Conservation (phyloP, 2,329 filamentous ascomycete genomes). For the Cladosporium sp. region DNA sequence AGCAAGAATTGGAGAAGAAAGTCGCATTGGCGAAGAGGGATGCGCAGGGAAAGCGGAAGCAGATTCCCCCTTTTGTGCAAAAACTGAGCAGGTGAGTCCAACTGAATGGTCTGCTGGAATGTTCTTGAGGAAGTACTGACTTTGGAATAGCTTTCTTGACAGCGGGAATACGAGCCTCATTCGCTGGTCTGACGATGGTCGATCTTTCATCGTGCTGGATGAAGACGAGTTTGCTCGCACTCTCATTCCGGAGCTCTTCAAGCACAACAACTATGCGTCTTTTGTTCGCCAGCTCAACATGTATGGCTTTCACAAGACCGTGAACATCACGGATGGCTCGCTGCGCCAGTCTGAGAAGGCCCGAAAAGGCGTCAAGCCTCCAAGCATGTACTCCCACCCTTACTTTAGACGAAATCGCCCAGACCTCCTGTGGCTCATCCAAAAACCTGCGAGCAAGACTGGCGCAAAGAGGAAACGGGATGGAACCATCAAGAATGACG, state of each 20-base stretch:
- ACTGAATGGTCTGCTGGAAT: slow-evolving; percentile 21
- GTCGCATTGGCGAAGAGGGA: slow-evolving; percentile 82
- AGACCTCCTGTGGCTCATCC: slow-evolving; percentile 91
- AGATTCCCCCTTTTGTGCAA: slow-evolving; percentile 96
- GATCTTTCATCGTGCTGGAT: slow-evolving; percentile 93
- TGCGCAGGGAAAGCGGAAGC: slow-evolving; percentile 83
- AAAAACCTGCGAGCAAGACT: slow-evolving; percentile 77
- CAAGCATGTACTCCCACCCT: slow-evolving; percentile 95
- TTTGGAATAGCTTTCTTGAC: slow-evolving; percentile 73
- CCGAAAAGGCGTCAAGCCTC: slow-evolving; percentile 87
- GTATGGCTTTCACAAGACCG: slow-evolving; percentile 54
- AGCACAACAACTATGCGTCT: slow-evolving; percentile 75
- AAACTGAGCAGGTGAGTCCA: slow-evolving; percentile 93
- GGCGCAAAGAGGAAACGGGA: slow-evolving; percentile 46
- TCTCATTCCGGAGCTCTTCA: slow-evolving; percentile 71
- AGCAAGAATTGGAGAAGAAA: slow-evolving; percentile 74
- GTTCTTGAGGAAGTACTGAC: slow-evolving; percentile 16
- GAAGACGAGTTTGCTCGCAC: slow-evolving; percentile 83
- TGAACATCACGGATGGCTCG: slow-evolving; percentile 86
- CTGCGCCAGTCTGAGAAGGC: slow-evolving; percentile 97
- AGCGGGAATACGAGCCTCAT: slow-evolving; percentile 92
- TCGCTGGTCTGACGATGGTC: slow-evolving; percentile 93
- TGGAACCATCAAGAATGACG: slow-evolving; percentile 61
- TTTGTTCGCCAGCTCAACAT: slow-evolving; percentile 67
- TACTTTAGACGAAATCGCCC: slow-evolving; percentile 93